Conservation (phyloP, 768 basidiomycete species). For the Calocybe gangraenosa region DNA sequence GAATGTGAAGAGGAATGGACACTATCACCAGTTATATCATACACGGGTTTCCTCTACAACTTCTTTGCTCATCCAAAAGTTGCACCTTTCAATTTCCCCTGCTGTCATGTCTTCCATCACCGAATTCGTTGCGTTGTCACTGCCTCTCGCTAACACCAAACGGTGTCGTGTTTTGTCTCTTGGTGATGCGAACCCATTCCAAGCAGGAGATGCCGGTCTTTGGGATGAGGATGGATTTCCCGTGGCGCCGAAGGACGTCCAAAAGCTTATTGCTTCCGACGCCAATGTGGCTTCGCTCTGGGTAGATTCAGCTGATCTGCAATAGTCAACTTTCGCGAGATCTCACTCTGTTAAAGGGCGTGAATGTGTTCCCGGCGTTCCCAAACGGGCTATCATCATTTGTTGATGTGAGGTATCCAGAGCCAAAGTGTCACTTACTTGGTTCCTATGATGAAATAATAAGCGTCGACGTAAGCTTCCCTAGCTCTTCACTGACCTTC, state of each 20-base stretch:
- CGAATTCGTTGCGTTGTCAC: slow-evolving; percentile 20
- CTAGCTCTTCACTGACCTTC: slow-evolving; percentile 31
- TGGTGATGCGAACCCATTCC: slow-evolving; percentile 19
- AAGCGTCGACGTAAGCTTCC: no score
- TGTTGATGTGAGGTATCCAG: no score
- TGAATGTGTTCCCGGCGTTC: slow-evolving; percentile 33
- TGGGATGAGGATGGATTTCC: slow-evolving; percentile 24
- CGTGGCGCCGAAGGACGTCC: slow-evolving; percentile 37
- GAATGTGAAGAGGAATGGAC: no score
- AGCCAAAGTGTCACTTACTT: no score
- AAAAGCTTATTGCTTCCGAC: slow-evolving; percentile 36
- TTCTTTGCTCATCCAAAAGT: slow-evolving; percentile 37
- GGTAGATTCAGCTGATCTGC: neutral
- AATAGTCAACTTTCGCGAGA: neutral
- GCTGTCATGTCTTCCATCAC: slow-evolving; percentile 25
- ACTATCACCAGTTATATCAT: no score
- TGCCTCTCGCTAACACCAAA: slow-evolving; percentile 24
- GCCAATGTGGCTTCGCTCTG: slow-evolving; percentile 35
- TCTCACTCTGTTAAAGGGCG: slow-evolving; percentile 31
- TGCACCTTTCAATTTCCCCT: slow-evolving; percentile 30
- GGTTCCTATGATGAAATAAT: no score
- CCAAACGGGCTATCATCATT: slow-evolving; percentile 17
- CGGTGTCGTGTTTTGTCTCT: slow-evolving; percentile 13
- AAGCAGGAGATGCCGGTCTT: slow-evolving; percentile 20
- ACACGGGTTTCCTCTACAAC: slow-evolving; percentile 29